These are phyloP conservation scores for Coleophoma crateriformis DNA, from an alignment of 2,329 filamentous ascomycete genomes.

Conservation along the genomic window DNA sequence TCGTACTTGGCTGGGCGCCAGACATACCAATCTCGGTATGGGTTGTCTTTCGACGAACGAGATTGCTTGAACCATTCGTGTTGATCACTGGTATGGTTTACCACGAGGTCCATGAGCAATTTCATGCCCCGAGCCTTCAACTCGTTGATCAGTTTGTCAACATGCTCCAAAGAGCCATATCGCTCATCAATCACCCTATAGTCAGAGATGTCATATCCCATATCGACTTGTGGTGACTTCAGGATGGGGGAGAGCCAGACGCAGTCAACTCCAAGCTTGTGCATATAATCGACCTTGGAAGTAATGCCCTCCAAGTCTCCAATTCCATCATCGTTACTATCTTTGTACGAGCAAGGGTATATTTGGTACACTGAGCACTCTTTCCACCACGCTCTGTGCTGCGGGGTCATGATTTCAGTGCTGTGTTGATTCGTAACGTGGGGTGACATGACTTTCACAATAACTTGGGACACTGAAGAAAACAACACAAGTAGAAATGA, in stretches of 20 bases:
- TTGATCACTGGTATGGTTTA: conserved; percentile 56
- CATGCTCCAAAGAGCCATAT: conserved; percentile 63
- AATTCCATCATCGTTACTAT: conserved; percentile 52
- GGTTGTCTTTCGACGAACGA: conserved; percentile 37
- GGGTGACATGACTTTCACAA: neutral
- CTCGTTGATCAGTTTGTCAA: conserved; percentile 55
- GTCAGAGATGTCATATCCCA: conserved; percentile 70
- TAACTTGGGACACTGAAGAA: neutral
- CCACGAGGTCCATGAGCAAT: conserved; percentile 66
- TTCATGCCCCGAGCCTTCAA: conserved; percentile 57
- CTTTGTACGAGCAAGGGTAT: conserved; percentile 52
- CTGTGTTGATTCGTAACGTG: neutral
- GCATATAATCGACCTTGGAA: conserved; percentile 55
- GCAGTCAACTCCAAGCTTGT: conserved; percentile 54
- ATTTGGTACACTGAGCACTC: conserved; percentile 46
- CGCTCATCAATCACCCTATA: conserved; percentile 61
- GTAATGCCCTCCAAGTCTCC: conserved; percentile 60
- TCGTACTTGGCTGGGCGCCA: conserved; percentile 43
- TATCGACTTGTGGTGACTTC: conserved; percentile 59
- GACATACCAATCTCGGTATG: conserved; percentile 59
- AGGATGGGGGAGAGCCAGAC: conserved; percentile 66
- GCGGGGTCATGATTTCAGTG: neutral
- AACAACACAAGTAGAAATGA: too few relatives aligned
- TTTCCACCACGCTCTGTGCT: conserved; percentile 30
- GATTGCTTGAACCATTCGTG: conserved; percentile 55